These are phyloP conservation scores for Cucumis variabilis DNA, from an alignment of 331 rosid genomes.

Conservation along the genomic window DNA sequence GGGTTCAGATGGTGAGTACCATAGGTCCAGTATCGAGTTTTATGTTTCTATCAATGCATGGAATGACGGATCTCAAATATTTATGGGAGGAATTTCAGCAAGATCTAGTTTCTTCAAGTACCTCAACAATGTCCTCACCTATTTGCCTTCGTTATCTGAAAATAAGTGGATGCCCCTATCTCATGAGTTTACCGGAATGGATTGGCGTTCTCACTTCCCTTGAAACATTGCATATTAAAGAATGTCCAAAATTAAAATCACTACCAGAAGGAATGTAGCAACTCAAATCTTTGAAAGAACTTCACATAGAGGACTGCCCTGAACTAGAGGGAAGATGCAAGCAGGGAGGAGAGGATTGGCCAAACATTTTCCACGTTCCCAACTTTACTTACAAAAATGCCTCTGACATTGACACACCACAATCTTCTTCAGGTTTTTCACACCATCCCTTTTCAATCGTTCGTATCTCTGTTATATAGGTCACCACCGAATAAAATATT, in stretches of 20 bases:
- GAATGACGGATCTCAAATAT: neutral
- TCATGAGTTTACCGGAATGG: neutral
- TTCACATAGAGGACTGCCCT: neutral
- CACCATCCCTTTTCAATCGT: no score
- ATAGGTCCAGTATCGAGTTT: neutral
- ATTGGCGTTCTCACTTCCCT: neutral
- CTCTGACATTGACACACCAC: no score
- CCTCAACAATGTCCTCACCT: neutral
- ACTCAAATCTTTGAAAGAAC: neutral
- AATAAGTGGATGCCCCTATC: neutral
- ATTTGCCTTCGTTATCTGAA: neutral
- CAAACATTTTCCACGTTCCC: neutral
- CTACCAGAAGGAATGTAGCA: neutral
- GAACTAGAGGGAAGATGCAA: neutral
- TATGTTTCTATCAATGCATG: no score
- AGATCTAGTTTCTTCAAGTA: neutral
- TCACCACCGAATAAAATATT: no score
- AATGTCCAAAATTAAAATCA: constrained; percentile 4
- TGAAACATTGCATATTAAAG: fast-evolving
- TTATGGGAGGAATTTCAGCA: neutral
- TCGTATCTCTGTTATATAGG: no score
- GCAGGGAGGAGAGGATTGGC: constrained; percentile 12
- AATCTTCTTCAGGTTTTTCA: no score
- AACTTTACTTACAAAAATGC: no score
- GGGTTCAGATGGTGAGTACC: neutral